Evolutionary conservation across 805 yeast species (phyloP).

Genomic region (Huiozyma naganishii): DNA sequence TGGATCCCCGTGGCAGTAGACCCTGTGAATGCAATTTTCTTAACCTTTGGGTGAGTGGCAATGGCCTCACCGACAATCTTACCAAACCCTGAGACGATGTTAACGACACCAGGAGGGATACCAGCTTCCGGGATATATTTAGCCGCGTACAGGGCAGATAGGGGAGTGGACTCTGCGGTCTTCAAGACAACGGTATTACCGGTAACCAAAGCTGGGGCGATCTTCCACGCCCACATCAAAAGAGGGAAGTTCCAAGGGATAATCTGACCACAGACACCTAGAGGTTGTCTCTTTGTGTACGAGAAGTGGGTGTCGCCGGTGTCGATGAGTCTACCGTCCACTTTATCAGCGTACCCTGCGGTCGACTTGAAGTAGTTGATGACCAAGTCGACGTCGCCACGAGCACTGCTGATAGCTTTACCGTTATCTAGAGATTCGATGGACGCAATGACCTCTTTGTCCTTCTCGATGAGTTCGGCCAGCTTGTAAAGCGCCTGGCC

Average conservation of each 20-base stretch:
- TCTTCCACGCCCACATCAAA: constrained; percentile 77
- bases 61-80: constrained; percentile 63
- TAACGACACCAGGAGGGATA: constrained; percentile 71
- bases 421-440: constrained; percentile 88
- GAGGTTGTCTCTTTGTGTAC: constrained; percentile 66
- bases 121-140: constrained; percentile 62
- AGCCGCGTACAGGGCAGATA: constrained; percentile 63
- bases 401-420: constrained; percentile 61
- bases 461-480: constrained; percentile 67
- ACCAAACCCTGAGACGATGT: constrained; percentile 72
- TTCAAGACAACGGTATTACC: constrained; percentile 79
- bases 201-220: constrained; percentile 78
- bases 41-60: constrained; percentile 55
- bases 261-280: constrained; percentile 81
- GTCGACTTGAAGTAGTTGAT: constrained; percentile 67
- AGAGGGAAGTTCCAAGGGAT: constrained; percentile 92
- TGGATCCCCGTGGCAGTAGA: constrained; percentile 52
- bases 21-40: constrained; percentile 81
- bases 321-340: constrained; percentile 46
- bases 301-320: constrained; percentile 54
- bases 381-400: constrained; percentile 66
- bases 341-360: constrained; percentile 73
- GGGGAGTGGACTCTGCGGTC: constrained; percentile 81
- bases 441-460: constrained; percentile 62
- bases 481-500: constrained; percentile 51